Evolutionary conservation across 805 yeast species (phyloP).

Genomic region (Starmera dryadoides): DNA sequence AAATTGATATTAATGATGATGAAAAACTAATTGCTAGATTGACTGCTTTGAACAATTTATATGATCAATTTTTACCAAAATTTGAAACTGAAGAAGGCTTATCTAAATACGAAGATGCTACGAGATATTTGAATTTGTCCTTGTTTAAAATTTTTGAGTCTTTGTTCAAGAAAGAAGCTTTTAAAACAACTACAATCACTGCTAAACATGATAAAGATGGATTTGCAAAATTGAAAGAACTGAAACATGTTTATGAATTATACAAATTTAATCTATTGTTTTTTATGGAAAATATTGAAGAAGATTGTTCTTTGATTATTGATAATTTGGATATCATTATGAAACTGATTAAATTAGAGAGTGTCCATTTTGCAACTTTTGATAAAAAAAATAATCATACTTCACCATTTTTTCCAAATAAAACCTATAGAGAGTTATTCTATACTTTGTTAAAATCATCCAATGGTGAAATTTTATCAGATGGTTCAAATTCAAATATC

Average conservation of each 20-base stretch:
- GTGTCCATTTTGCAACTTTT: conserved; percentile 42
- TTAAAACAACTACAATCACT: conserved; percentile 5
- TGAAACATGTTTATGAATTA: conserved; percentile 47
- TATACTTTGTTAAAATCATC: conserved; percentile 27
- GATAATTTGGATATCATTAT: conserved; percentile 50
- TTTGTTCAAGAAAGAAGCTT: conserved; percentile 9
- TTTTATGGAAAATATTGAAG: conserved; percentile 30
- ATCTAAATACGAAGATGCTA: conserved; percentile 10
- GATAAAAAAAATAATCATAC: conserved; percentile 19
- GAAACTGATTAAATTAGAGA: conserved; percentile 51
- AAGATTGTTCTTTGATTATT: conserved; percentile 39
- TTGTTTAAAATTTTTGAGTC: conserved; percentile 17
- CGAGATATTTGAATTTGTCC: conserved; percentile 15
- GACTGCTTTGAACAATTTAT: conserved; percentile 6
- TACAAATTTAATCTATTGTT: conserved; percentile 40
- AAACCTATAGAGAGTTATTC: conserved; percentile 37
- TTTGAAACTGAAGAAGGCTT: conserved; percentile 13
- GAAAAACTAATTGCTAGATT: conserved; percentile 1
- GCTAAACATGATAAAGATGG: conserved; percentile 34
- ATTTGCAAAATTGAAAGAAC: conserved; percentile 52
- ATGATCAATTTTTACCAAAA: conserved; percentile 15
- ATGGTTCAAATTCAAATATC: conserved; percentile 42
- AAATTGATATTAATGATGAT: conserved; percentile 2
- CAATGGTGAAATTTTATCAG: conserved; percentile 32
- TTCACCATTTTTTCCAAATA: conserved; percentile 59